Evolutionary conservation across 2,329 filamentous ascomycete species (phyloP).

Genomic region (Fusarium poae): DNA sequence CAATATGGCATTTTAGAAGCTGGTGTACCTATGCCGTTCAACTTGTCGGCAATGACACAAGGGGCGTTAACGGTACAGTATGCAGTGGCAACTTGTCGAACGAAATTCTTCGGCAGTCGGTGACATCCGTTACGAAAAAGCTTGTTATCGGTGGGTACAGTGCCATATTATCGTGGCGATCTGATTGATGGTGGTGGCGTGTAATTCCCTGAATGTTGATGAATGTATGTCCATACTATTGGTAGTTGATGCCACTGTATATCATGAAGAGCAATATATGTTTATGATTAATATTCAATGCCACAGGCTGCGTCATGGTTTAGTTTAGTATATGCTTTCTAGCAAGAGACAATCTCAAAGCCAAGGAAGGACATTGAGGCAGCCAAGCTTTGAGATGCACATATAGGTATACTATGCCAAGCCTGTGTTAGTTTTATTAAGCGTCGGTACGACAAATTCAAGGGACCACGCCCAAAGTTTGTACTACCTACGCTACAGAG

Average conservation of each 20-base stretch:
- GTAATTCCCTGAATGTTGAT: background rate
- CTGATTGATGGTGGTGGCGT: constrained; percentile 20
- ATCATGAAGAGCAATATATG: background rate
- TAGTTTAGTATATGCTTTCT: background rate
- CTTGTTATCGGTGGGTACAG: constrained; percentile 24
- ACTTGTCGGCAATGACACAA: constrained; percentile 31
- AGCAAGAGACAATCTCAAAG: background rate
- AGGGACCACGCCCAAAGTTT: constrained; percentile 31
- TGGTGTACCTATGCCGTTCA: background rate
- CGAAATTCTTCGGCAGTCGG: constrained; percentile 18
- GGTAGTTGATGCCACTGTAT: background rate
- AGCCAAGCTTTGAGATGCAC: constrained; percentile 12
- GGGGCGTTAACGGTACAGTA: constrained; percentile 1
- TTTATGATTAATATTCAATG: background rate
- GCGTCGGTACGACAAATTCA: constrained; percentile 27
- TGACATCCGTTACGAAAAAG: constrained; percentile 32
- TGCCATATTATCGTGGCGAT: constrained; percentile 1
- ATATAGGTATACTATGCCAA: constrained; percentile 18
- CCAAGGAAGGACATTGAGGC: constrained; percentile 1
- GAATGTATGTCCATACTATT: background rate
- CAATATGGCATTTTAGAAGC: background rate
- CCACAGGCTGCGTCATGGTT: background rate
- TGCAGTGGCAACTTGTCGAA: constrained; percentile 28
- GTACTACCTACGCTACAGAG: background rate
- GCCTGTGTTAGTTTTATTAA: constrained; percentile 14